A percentile compares a stretch with the other conserved stretches of the same genome.
Evolutionary conservation across 805 yeast species (phyloP).

Genomic region (Metschnikowia cubensis): DNA sequence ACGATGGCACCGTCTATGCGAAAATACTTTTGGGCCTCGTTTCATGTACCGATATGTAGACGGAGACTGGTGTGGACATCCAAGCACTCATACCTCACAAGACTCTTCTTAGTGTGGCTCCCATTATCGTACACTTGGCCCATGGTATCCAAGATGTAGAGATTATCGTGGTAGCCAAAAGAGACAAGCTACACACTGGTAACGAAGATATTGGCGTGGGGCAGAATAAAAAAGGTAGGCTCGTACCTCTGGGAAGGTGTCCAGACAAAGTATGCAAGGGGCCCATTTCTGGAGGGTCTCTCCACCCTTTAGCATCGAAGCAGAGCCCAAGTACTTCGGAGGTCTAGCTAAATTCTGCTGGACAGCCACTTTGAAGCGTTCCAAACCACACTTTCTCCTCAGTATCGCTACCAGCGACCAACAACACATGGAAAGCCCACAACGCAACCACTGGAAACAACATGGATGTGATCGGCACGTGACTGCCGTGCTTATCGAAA

Average conservation of each 20-base stretch:
- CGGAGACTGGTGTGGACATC: constrained; percentile 21
- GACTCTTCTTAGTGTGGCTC: constrained; percentile 44
- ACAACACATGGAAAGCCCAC: constrained; percentile 82
- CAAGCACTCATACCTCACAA: constrained; percentile 45
- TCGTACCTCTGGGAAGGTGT: constrained; percentile 58
- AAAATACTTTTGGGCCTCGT: constrained; percentile 36
- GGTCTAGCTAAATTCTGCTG: constrained; percentile 43
- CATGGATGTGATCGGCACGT: constrained; percentile 11
- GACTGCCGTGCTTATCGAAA: constrained; percentile 19
- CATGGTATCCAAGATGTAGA: constrained; percentile 51
- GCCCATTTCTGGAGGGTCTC: constrained; percentile 15
- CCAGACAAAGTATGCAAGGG: constrained; percentile 57
- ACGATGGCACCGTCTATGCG: constrained; percentile 66
- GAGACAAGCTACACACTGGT: constrained; percentile 43
- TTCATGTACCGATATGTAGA: constrained; percentile 15
- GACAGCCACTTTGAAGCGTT: constrained; percentile 71
- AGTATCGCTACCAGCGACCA: constrained; percentile 76
- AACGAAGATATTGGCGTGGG: constrained; percentile 46
- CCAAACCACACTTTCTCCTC: constrained; percentile 61
- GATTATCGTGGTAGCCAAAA: constrained; percentile 34
- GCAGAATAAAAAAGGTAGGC: constrained; percentile 59
- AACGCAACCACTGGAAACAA: constrained; percentile 63
- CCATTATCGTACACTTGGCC: constrained; percentile 54
- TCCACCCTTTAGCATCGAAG: constrained; percentile 16
- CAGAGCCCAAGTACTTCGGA: constrained; percentile 49